Conservation (phyloP, 257 asterid species). For the Plantago elongata region DNA sequence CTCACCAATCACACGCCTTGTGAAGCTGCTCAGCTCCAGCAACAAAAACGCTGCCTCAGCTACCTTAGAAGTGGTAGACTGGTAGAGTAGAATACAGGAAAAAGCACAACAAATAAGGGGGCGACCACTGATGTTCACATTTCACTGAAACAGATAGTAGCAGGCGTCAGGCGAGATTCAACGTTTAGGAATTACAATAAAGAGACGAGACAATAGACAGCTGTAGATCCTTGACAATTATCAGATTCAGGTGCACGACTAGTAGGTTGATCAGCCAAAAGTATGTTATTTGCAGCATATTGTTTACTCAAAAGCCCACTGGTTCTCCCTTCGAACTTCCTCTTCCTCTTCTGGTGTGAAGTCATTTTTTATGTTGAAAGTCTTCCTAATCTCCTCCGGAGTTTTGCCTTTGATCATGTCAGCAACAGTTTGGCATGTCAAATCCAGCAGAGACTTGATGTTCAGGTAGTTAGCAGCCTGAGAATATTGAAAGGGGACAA, state of each 20-base stretch:
- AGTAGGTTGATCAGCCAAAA: conserved; percentile 2
- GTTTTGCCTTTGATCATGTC: conserved; percentile 52
- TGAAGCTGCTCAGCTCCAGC: no score
- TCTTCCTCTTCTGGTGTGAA: conserved; percentile 50
- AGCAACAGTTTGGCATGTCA: conserved; percentile 54
- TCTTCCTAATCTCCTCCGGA: conserved; percentile 42
- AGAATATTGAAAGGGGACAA: background rate
- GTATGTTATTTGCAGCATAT: background rate
- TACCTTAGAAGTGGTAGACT: no score
- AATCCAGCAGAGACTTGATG: conserved; percentile 48
- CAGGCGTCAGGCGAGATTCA: no score
- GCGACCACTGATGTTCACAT: no score
- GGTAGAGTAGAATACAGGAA: no score
- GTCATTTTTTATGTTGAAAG: conserved; percentile 42
- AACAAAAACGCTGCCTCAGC: no score
- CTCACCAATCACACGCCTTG: no score
- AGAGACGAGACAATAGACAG: background rate
- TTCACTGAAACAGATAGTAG: no score
- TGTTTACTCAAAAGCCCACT: conserved; percentile 49
- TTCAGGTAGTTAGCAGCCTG: conserved; percentile 65
- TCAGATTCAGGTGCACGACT: conserved; percentile 2
- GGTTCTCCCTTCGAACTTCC: conserved; percentile 47
- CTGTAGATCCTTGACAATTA: conserved; percentile 1
- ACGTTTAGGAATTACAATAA: no score
- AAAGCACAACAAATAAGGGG: no score